These are phyloP conservation scores for Skeletonema potamos DNA, from an alignment of 108 stramenopile genomes.

Conservation along the genomic window DNA sequence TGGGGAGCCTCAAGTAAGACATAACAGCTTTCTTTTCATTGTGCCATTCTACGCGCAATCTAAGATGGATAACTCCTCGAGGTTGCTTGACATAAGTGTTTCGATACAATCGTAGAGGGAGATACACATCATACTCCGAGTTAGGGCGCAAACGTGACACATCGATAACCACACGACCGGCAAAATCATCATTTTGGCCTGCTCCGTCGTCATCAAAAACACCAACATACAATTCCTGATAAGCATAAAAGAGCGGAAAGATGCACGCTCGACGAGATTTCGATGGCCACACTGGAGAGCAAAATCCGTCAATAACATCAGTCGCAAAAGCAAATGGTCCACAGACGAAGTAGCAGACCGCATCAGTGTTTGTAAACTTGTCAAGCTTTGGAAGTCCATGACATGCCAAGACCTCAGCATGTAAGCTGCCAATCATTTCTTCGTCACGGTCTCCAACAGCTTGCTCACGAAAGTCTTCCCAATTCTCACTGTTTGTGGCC, in stretches of 20 bases:
- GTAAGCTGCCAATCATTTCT: constrained; percentile 57
- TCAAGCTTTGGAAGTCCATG: constrained; percentile 68
- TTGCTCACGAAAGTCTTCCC: constrained; percentile 52
- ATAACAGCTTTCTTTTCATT: constrained; percentile 57
- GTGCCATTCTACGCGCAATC: constrained; percentile 62
- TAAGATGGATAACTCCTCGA: constrained; percentile 64
- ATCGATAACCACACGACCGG: constrained; percentile 66
- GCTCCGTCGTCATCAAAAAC: constrained; percentile 75
- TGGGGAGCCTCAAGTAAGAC: constrained; percentile 59
- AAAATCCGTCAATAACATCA: constrained; percentile 57
- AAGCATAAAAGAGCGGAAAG: constrained; percentile 68
- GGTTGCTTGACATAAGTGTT: constrained; percentile 56
- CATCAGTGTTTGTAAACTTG: constrained; percentile 56
- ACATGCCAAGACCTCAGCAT: constrained; percentile 66
- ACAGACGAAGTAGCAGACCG: constrained; percentile 67
- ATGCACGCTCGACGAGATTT: constrained; percentile 66
- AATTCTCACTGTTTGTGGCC: constrained; percentile 40
- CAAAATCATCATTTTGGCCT: constrained; percentile 65
- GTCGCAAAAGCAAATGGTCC: constrained; percentile 75
- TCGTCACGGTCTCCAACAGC: constrained; percentile 19
- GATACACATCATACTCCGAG: constrained; percentile 63
- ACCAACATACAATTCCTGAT: constrained; percentile 59
- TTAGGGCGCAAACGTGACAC: constrained; percentile 54
- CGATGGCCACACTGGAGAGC: constrained; percentile 64
- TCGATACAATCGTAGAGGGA: constrained; percentile 58